Percentiles rank a stretch among this genome's conserved stretches.
These are phyloP conservation scores for Eucalyptus polyanthemos DNA, from an alignment of 345 rosid species.

Conservation along the genomic window DNA sequence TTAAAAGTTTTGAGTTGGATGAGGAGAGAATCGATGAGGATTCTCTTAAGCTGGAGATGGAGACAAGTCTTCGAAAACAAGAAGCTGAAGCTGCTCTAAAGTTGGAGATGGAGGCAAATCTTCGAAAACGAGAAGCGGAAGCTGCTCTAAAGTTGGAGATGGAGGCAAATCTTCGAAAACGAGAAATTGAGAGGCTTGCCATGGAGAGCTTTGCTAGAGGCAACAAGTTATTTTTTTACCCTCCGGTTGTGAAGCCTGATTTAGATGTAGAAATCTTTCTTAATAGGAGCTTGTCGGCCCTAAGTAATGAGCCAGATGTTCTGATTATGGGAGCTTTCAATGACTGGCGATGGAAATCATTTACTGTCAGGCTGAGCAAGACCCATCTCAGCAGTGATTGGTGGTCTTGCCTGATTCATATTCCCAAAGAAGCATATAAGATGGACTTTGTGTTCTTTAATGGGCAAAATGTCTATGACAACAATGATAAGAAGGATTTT, in stretches of 20 bases:
- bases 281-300: conserved; percentile 45
- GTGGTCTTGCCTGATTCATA: conserved; percentile 78
- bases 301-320: conserved; percentile 47
- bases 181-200: conserved; percentile 52
- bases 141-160: conserved; percentile 3
- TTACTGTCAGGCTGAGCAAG: conserved; percentile 53
- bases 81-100: conserved; percentile 22
- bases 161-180: conserved; percentile 10
- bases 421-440: conserved; percentile 84
- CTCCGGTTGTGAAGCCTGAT: conserved; percentile 39
- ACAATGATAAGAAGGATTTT: conserved; percentile 63
- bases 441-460: conserved; percentile 87
- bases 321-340: conserved; percentile 88
- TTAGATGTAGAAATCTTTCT: conserved; percentile 70
- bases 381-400: conserved; percentile 59
- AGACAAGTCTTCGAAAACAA: not conserved
- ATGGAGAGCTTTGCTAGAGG: conserved; percentile 32
- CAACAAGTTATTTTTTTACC: conserved; percentile 59
- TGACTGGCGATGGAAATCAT: conserved; percentile 88
- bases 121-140: conserved; percentile 3
- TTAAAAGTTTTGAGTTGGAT: not conserved
- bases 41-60: not conserved
- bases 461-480: conserved; percentile 65
- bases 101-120: conserved; percentile 27
- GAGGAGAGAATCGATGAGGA: not conserved